Conservation (phyloP, 1,284 basidiomycete genomes). For the Papiliotrema terrestris region DNA sequence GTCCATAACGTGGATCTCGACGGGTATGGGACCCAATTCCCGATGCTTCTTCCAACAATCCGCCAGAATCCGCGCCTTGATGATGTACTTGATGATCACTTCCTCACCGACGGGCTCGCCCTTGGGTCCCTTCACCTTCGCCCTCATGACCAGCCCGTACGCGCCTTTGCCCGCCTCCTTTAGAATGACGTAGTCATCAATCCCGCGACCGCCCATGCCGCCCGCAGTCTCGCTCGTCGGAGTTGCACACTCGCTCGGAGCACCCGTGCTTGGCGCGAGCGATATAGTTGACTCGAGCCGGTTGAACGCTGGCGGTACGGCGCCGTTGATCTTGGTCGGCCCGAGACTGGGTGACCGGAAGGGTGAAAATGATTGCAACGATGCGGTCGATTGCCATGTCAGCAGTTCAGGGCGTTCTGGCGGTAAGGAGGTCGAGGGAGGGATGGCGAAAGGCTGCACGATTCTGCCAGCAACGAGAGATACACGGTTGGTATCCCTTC, state of each 20-base stretch:
- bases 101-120: constrained; percentile 67
- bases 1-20: constrained; percentile 96
- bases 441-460: constrained; percentile 43
- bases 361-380: constrained; percentile 46
- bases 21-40: constrained; percentile 90
- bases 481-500: constrained; percentile 42
- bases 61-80: constrained; percentile 95
- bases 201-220: constrained; percentile 46
- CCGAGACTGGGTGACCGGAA: constrained; percentile 26
- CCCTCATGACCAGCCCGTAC: constrained; percentile 92
- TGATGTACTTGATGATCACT: constrained; percentile 94
- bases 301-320: constrained; percentile 12
- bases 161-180: constrained; percentile 91
- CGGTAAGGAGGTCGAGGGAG: constrained; percentile 33
- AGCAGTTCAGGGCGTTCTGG: constrained; percentile 7
- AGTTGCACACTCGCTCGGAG: constrained; percentile 40
- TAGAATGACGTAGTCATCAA: constrained; percentile 61
- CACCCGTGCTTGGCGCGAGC: constrained; percentile 40
- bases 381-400: constrained; percentile 9
- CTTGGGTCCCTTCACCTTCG: constrained; percentile 69
- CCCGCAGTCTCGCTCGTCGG: constrained; percentile 41
- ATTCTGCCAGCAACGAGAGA: constrained; percentile 47
- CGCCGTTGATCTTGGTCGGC: not conserved
- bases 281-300: constrained; percentile 39
- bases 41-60: constrained; percentile 99